phyloP scores from a whole-genome alignment of 2,329 filamentous ascomycete genomes.

The Penicillium griseofulvum region DNA sequence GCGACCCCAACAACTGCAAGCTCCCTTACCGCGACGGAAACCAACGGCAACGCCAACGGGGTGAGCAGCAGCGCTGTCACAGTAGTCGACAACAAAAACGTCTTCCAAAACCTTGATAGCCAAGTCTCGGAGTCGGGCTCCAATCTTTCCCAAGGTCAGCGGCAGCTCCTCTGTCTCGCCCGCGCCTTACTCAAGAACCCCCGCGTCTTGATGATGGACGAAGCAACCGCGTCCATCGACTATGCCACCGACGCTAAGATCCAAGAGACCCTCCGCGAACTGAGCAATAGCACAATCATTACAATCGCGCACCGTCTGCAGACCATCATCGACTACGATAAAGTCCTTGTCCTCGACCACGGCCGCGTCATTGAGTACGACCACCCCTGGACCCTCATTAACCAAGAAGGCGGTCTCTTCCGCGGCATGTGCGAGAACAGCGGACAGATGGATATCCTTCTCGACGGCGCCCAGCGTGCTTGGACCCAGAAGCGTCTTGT shows the following conservation, averaged over 20 bases:
- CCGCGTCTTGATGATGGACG: conserved; percentile 97
- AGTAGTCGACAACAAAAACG: conserved; percentile 77
- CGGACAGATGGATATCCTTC: conserved; percentile 59
- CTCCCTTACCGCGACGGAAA: conserved; percentile 26
- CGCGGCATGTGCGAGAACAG: conserved; percentile 67
- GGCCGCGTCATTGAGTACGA: conserved; percentile 84
- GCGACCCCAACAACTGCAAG: conserved; percentile 36
- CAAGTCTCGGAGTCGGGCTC: conserved; percentile 84
- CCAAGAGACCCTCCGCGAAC: conserved; percentile 90
- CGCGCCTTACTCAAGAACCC: conserved; percentile 88
- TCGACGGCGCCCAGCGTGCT: conserved; percentile 54
- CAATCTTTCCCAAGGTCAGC: conserved; percentile 93
- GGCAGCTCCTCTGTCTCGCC: conserved; percentile 89
- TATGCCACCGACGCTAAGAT: conserved; percentile 95
- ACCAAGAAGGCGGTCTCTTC: conserved; percentile 66
- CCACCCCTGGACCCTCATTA: conserved; percentile 80
- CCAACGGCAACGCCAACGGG: conserved; percentile 17
- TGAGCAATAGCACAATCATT: conserved; percentile 83
- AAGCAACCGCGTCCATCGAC: conserved; percentile 96
- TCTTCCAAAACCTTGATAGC: conserved; percentile 84
- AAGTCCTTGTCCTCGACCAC: conserved; percentile 90
- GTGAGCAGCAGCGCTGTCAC: conserved; percentile 18
- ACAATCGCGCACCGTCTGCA: conserved; percentile 95
- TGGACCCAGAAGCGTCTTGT: conserved; percentile 48
- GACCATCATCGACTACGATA: conserved; percentile 98